Base-by-base conservation (phyloP, 2,329 filamentous ascomycete species). In the Colletotrichum sp. region DNA sequence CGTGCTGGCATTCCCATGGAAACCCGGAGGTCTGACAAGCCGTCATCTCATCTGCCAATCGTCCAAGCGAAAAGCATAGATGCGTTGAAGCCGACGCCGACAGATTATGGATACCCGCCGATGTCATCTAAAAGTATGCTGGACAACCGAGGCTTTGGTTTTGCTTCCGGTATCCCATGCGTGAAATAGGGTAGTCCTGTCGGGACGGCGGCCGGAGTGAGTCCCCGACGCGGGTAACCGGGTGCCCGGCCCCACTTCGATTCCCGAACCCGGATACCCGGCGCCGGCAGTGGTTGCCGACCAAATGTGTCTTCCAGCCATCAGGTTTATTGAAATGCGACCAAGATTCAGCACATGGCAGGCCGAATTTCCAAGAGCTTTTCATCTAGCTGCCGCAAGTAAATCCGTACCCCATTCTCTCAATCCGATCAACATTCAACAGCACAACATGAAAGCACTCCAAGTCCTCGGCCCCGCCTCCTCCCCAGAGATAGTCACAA, bases 391-490 rank as follows among this genome's bases (percentile, higher is more conserved):
- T 32, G 9, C 30, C 30, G 30, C 30, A 32, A 32, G 2, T 3
- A 32, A 32, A 8, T 32, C 30, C 30, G 30, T 29, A 15, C 11
- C 34, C 57, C 57, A 69, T 13, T 62, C 4, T 34, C 6, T 36
- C 34, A 19, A 13, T 8, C n/a, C 4, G 29, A 49, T 25, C 12
- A 39, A 6, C 0, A 27, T 16, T 7, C 55, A 83, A 36, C 15
- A 57, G 52, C 57, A 30, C 32, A 85, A 8, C 19, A 75, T 85
- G 84, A 83, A 81, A 57, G 83, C 83, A 9, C 76, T 85, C 19
- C 81, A 84, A 55, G 76, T 85, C 30, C 65, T 81, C 0, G 83
- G 82, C 25, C 76, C 78, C n/a, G 78, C 72, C 1, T 70, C 69
- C 0, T 75, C 76, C 30, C 81, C 79, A 4, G 39, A 75, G 1